Base-by-base conservation (phyloP, 768 basidiomycete genomes). In the Calocera viscosa region DNA sequence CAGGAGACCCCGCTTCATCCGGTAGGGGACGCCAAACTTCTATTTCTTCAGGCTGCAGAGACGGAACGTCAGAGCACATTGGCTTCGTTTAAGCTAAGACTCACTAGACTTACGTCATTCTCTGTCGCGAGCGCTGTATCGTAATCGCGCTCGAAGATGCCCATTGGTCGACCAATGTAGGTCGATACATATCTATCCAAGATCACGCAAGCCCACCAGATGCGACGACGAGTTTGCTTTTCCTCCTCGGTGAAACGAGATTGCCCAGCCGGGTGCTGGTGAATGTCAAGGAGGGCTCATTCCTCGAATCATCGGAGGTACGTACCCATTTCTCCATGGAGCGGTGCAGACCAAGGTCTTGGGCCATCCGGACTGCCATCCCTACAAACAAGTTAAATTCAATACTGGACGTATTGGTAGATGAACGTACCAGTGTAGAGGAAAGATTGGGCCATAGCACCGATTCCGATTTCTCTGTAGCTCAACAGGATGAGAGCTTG, bases 291-390 rank as follows among this genome's bases (percentile, higher is more conserved):
- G 35, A 34, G 11, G 2, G 63, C 30, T 2, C 33, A 22, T 2
- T 22, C 3, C n/a, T 40, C 30, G 19, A 33, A 26, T 19, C 49
- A 88, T 82, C 84, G 79, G 66, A 74, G n/a, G n/a, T 82, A 30
- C 85, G 76, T 71, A 84, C 84, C 90, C 90, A 92, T 32, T 85
- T 84, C 72, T 91, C 90, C 33, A 91, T 88, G 70, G 81, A 82
- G 38, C 89, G 82, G 72, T 92, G 90, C 82, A 92, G 83, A 8
- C 90, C 90, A 66, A 92, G 75, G 75, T 92, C 90, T 76, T 91
- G 90, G 17, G 90, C 90, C 90, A 94, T 92, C n/a, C 92, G 82
- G 39, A 94, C 86, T 0, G 88, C 91, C 87, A 91, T 89, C 38
- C 68, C 47, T n/a, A 53, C 3, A 32, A 47, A n/a, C 1, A 12